Evolutionary conservation across 768 basidiomycete genomes (phyloP).

Genomic region (Baorangia bicolor): DNA sequence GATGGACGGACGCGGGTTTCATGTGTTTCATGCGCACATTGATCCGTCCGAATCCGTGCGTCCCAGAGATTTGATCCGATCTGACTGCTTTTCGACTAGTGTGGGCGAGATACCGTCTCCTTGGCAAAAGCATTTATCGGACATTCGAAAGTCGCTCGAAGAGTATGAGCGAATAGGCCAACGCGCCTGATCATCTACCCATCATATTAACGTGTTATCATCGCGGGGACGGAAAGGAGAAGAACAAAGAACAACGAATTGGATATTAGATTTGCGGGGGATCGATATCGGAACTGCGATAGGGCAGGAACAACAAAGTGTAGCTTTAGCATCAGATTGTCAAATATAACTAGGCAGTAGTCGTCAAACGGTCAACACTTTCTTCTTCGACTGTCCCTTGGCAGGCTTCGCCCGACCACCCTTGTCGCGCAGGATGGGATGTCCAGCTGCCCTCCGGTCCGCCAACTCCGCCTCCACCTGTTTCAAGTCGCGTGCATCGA

Average conservation of each 20-base stretch:
- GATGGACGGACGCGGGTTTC: not conserved
- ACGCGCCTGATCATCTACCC: conserved; percentile 8
- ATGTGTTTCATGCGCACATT: not conserved
- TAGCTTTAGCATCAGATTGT: conserved; percentile 22
- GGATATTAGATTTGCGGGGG: not conserved
- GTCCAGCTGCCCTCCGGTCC: conserved; percentile 24
- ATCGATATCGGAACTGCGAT: not conserved
- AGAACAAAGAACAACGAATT: not conserved
- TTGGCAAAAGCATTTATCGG: conserved; percentile 29
- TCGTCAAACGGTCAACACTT: conserved; percentile 4
- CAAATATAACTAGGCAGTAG: conserved; percentile 1
- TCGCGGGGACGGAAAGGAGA: not conserved
- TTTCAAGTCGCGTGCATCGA: conserved; percentile 41
- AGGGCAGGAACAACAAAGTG: conserved; percentile 6
- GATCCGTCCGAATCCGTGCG: not conserved
- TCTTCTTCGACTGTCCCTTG: conserved; percentile 10
- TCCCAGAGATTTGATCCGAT: conserved; percentile 2
- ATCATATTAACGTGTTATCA: not conserved
- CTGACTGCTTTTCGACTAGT: conserved; percentile 6
- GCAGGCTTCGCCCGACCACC: not conserved
- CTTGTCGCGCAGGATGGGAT: conserved; percentile 25
- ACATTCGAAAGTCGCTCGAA: conserved; percentile 35
- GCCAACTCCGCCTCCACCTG: conserved; percentile 36
- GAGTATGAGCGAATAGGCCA: conserved; percentile 14
- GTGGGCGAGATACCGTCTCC: conserved; percentile 30